Evolutionary conservation across 805 yeast genomes (phyloP).

Genomic region (Cyberlindnera saturnus): DNA sequence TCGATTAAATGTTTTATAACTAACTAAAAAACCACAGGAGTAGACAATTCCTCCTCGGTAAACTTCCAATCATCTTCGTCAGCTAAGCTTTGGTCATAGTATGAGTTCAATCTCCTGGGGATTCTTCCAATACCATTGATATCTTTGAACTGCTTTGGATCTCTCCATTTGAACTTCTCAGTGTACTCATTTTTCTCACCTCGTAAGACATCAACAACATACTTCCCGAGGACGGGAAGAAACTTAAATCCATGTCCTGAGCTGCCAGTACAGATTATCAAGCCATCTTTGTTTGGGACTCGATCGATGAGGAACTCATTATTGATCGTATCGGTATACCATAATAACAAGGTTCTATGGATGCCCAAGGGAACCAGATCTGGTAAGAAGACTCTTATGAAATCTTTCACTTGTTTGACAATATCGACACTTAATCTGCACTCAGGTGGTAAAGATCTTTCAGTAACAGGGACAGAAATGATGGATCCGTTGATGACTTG

Average conservation of each 20-base stretch:
- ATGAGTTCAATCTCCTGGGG: conserved; percentile 9
- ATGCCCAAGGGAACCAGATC: conserved; percentile 17
- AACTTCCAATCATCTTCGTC: conserved; percentile 16
- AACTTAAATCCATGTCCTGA: conserved; percentile 32
- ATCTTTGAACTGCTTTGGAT: conserved; percentile 22
- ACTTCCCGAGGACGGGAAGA: conserved; percentile 29
- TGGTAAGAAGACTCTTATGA: conserved; percentile 15
- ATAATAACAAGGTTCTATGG: conserved; percentile 26
- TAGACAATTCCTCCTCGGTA: conserved; percentile 6
- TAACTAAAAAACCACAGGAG: background rate
- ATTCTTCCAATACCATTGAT: conserved; percentile 18
- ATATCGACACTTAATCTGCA: conserved; percentile 22
- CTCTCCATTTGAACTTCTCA: conserved; percentile 29
- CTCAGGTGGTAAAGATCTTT: conserved; percentile 19
- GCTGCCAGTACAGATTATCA: conserved; percentile 30
- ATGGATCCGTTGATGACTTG: conserved; percentile 16
- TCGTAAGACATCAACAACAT: conserved; percentile 28
- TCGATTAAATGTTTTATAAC: background rate
- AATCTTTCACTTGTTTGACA: conserved; percentile 19
- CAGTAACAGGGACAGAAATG: conserved; percentile 28
- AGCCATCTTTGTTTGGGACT: conserved; percentile 21
- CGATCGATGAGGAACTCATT: conserved; percentile 26
- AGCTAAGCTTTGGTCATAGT: conserved; percentile 29
- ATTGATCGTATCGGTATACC: conserved; percentile 31
- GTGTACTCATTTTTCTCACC: conserved; percentile 26